Conservation (phyloP, 1,284 basidiomycete genomes). For the Laetiporus sulphureus region DNA sequence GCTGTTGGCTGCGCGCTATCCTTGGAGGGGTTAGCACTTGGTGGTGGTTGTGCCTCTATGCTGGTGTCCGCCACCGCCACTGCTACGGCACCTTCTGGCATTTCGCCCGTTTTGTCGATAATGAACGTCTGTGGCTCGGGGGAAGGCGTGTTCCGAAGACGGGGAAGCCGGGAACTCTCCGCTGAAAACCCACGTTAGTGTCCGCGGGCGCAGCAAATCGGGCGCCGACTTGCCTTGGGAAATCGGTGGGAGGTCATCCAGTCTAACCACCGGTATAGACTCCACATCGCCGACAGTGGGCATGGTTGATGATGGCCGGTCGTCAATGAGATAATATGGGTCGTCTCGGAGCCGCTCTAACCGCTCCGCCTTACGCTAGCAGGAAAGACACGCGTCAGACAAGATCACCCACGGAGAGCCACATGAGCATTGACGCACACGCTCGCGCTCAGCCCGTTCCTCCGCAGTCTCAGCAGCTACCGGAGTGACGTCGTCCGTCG, state of each 20-base stretch:
- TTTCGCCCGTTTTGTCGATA: slow-evolving; percentile 79
- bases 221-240: slow-evolving; percentile 28
- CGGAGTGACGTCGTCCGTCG: slow-evolving; percentile 19
- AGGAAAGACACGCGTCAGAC: slow-evolving; percentile 8
- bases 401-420: slow-evolving; percentile 1
- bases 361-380: slow-evolving; percentile 68
- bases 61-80: slow-evolving; percentile 14
- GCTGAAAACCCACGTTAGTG: slow-evolving; percentile 9
- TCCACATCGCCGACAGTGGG: slow-evolving; percentile 61
- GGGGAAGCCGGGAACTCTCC: slow-evolving; percentile 20
- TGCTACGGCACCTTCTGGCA: slow-evolving; percentile 56
- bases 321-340: slow-evolving; percentile 82
- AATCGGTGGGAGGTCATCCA: slow-evolving; percentile 63
- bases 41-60: slow-evolving; percentile 19
- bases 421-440: slow-evolving; percentile 34
- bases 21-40: slow-evolving; percentile 11
- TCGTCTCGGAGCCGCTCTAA: slow-evolving; percentile 73
- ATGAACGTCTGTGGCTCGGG: slow-evolving; percentile 34
- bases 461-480: slow-evolving; percentile 46
- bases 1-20: slow-evolving; percentile 16
- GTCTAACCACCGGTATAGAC: slow-evolving; percentile 75
- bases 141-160: slow-evolving; percentile 21
- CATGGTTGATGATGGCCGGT: slow-evolving; percentile 32
- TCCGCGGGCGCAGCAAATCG: not conserved
- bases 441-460: slow-evolving; percentile 50